Conservation (phyloP, 257 asterid species). For the Solanum pennellii region DNA sequence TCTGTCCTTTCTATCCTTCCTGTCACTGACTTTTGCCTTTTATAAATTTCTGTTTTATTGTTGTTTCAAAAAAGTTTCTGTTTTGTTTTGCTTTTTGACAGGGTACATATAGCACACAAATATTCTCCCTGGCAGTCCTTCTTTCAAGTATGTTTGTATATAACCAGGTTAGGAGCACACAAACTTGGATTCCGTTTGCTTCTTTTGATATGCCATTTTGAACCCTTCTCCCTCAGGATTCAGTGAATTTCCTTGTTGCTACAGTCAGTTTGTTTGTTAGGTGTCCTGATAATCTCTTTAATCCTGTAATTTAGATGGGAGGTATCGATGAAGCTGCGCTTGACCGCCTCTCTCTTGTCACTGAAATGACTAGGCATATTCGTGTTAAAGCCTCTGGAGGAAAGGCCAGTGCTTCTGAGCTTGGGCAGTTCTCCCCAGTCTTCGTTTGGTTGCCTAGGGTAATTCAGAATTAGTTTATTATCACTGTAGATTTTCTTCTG, state of each 20-base stretch:
- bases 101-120: conserved; percentile 98
- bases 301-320: conserved; percentile 63
- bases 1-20: neutral
- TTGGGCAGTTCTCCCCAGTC: conserved; percentile 90
- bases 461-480: conserved; percentile 7
- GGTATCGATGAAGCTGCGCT: conserved; percentile 99
- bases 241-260: neutral
- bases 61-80: neutral
- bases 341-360: conserved; percentile 95
- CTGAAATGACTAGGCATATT: conserved; percentile 98
- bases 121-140: conserved; percentile 96
- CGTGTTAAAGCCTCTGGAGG: conserved; percentile 94
- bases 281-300: neutral
- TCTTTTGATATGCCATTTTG: neutral
- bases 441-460: conserved; percentile 99
- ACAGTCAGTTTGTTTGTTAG: neutral
- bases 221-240: neutral
- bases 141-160: conserved; percentile 92
- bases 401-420: conserved; percentile 74
- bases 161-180: conserved; percentile 60
- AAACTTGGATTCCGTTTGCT: neutral
- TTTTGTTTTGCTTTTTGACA: conserved; percentile 18
- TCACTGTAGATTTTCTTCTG: neutral
- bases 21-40: neutral
- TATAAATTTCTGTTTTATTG: neutral